Conservation (phyloP, 2,329 filamentous ascomycete genomes). For the Ceratocystis eucalypticola region DNA sequence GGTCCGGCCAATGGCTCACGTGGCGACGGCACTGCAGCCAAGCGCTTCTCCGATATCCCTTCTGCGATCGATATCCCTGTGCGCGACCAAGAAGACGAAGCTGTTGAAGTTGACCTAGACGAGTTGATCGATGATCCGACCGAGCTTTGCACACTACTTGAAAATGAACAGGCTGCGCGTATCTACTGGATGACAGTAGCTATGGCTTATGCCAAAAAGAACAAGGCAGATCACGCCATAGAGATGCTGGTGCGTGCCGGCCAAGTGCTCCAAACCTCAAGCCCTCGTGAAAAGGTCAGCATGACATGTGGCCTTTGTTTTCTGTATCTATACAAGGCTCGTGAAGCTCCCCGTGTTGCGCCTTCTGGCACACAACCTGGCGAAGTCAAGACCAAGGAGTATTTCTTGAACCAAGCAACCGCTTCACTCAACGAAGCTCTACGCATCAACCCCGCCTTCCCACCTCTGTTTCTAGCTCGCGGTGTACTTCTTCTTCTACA, state of each 20-base stretch:
- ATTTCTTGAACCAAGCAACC: conserved; percentile 83
- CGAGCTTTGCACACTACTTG: conserved; percentile 85
- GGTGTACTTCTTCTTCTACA: conserved; percentile 80
- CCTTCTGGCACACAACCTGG: conserved; percentile 48
- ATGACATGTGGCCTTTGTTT: conserved; percentile 77
- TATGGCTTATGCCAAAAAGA: conserved; percentile 89
- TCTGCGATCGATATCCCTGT: conserved; percentile 53
- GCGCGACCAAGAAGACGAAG: conserved; percentile 53
- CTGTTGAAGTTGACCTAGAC: conserved; percentile 84
- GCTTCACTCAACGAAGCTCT: conserved; percentile 89
- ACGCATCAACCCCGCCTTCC: conserved; percentile 81
- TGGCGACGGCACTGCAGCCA: conserved; percentile 31
- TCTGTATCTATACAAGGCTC: conserved; percentile 81
- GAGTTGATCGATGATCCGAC: conserved; percentile 86
- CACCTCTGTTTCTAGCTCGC: conserved; percentile 78
- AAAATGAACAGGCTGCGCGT: conserved; percentile 83
- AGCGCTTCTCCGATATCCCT: conserved; percentile 51
- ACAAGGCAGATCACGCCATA: conserved; percentile 74
- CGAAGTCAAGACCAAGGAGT: conserved; percentile 81
- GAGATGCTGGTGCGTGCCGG: conserved; percentile 62
- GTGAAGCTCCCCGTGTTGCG: conserved; percentile 54
- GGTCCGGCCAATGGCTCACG: conserved; percentile 31
- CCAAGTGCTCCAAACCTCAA: conserved; percentile 54
- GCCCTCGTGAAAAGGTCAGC: conserved; percentile 70
- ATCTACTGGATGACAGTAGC: conserved; percentile 98